Evolutionary conservation across 345 rosid genomes (phyloP).

Genomic region (Ceriops zippeliana): DNA sequence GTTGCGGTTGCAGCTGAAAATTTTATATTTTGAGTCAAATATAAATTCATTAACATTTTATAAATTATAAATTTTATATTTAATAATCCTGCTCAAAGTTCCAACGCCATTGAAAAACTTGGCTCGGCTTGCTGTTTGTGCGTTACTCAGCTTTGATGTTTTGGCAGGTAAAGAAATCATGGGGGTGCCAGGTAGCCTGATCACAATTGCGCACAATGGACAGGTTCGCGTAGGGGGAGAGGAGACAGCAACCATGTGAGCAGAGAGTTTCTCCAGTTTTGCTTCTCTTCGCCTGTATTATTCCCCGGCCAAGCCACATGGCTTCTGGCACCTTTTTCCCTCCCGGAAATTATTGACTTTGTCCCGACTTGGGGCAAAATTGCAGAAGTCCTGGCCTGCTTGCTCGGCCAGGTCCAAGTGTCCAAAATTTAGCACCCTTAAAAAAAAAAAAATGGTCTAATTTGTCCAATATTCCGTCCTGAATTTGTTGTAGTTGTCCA

Average conservation of each 20-base stretch:
- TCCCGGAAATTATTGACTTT: no score
- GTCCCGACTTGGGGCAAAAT: no score
- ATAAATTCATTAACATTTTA: no score
- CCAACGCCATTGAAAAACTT: neutral
- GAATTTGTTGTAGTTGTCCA: no score
- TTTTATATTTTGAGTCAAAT: no score
- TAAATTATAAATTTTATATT: no score
- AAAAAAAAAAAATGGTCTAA: no score
- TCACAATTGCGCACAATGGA: neutral
- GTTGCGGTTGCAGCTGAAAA: no score
- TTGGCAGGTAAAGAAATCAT: neutral
- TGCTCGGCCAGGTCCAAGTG: no score
- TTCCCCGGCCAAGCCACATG: slow-evolving; percentile 4
- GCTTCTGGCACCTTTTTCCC: neutral
- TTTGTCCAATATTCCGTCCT: no score
- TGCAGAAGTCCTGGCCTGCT: no score
- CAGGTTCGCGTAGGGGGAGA: slow-evolving; percentile 2
- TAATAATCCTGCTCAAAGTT: neutral
- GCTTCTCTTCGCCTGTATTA: slow-evolving; percentile 6
- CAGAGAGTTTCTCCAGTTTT: neutral
- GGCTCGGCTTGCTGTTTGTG: neutral
- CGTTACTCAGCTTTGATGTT: neutral
- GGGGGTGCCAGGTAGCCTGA: neutral
- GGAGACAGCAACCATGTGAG: neutral
- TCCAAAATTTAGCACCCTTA: no score